phyloP scores from a whole-genome alignment of 73 alveolate genomes.

The Symbiodinium pilosum region DNA sequence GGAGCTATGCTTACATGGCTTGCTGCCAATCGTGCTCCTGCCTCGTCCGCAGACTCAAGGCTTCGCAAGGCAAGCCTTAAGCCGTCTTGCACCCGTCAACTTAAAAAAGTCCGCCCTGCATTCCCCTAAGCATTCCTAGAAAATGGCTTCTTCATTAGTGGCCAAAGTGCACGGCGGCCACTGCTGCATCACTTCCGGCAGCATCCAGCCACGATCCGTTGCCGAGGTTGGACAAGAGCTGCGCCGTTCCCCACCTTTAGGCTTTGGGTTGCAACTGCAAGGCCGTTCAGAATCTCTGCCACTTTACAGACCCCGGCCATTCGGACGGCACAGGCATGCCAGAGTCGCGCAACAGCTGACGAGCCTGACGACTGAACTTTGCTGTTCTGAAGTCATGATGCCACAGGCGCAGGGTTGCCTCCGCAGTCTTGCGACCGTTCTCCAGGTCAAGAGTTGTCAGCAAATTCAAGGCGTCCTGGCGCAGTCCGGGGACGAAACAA shows the following conservation, averaged over 20 bases:
- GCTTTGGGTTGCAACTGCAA: not conserved
- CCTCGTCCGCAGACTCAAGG: slow-evolving; percentile 69
- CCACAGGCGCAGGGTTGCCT: too few species aligned
- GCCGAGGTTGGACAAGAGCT: slow-evolving; percentile 81
- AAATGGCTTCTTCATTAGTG: too few species aligned
- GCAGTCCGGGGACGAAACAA: not conserved
- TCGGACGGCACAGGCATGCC: slow-evolving; percentile 50
- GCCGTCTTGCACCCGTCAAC: too few species aligned
- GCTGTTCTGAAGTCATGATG: too few species aligned
- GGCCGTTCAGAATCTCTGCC: not conserved
- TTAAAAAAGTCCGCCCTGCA: too few species aligned
- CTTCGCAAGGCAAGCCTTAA: slow-evolving; percentile 8
- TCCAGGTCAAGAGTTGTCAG: not conserved
- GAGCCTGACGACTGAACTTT: slow-evolving; percentile 26
- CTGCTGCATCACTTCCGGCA: slow-evolving; percentile 75
- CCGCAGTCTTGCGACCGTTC: slow-evolving; percentile 49
- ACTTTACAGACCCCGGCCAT: not conserved
- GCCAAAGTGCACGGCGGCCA: slow-evolving; percentile 60
- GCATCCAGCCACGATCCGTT: slow-evolving; percentile 49
- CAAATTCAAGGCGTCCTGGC: not conserved
- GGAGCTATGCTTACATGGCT: not conserved
- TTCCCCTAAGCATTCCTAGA: too few species aligned
- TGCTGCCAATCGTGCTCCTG: not conserved
- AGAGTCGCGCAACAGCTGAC: slow-evolving; percentile 38
- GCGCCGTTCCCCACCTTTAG: slow-evolving; percentile 78